phyloP scores from a whole-genome alignment of 176 grass and related monocot genomes.

The Neostapfia colusana region DNA sequence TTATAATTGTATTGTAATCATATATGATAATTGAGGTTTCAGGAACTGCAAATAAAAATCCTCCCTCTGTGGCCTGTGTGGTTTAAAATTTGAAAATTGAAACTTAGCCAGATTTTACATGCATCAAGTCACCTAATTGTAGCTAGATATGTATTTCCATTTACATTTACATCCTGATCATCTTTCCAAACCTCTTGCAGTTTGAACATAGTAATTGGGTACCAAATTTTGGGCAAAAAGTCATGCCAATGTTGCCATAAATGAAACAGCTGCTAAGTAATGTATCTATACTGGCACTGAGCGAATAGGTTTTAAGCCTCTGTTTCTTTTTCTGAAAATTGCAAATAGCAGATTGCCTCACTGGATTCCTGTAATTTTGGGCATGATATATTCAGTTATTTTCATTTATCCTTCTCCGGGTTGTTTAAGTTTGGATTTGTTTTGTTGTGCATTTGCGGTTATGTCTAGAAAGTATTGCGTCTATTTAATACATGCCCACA shows the following conservation, averaged over 20 bases:
- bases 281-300: neutral
- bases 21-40: neutral
- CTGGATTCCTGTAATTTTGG: neutral
- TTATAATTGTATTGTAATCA: conserved; percentile 18
- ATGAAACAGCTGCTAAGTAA: neutral
- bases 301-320: neutral
- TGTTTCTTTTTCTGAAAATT: conserved; percentile 7
- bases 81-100: conserved; percentile 13
- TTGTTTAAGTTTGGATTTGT: neutral
- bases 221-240: conserved; percentile 2
- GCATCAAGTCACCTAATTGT: neutral
- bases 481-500: conserved; percentile 10
- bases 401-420: neutral
- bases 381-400: neutral
- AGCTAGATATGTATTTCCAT: neutral
- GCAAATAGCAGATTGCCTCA: conserved; percentile 13
- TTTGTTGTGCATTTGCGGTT: neutral
- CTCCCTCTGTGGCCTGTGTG: neutral
- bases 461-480: neutral
- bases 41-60: neutral
- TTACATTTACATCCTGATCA: no score
- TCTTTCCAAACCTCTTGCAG: no score
- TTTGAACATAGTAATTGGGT: neutral
- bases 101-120: neutral
- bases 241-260: neutral